Conservation (phyloP, 1,284 basidiomycete genomes). For the Cutaneotrichosporon sp. region DNA sequence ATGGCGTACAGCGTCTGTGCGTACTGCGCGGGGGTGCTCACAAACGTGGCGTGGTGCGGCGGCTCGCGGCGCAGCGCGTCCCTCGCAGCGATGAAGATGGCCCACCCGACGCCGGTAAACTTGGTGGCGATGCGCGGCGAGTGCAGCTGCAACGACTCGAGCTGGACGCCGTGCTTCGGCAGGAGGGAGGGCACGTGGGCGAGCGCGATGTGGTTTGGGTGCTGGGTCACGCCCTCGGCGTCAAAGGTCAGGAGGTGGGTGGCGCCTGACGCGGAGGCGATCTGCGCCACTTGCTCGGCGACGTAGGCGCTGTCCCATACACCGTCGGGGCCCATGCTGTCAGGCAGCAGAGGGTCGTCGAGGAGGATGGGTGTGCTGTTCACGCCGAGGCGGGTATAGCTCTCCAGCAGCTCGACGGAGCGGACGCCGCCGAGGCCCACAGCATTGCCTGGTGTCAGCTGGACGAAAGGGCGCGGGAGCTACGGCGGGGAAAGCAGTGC, state of each 20-base stretch:
- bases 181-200: constrained; percentile 57
- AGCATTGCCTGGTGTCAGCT: constrained; percentile 62
- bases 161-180: constrained; percentile 15
- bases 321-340: constrained; percentile 61
- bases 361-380: constrained; percentile 59
- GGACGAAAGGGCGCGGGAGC: too few relatives aligned
- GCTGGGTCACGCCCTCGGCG: constrained; percentile 71
- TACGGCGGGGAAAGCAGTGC: too few relatives aligned
- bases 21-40: constrained; percentile 64
- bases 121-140: constrained; percentile 64
- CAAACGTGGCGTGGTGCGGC: constrained; percentile 38
- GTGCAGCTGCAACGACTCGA: constrained; percentile 62
- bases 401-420: constrained; percentile 65
- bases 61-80: neutral
- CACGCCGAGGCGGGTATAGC: constrained; percentile 73
- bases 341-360: constrained; percentile 61
- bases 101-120: constrained; percentile 29
- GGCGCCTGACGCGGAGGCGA: neutral
- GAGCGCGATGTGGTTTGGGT: constrained; percentile 86
- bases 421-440: constrained; percentile 74
- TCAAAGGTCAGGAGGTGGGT: constrained; percentile 90
- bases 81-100: constrained; percentile 8
- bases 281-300: constrained; percentile 61
- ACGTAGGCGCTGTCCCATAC: constrained; percentile 68
- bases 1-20: constrained; percentile 67